These are phyloP conservation scores for Aspergillus eucalypticola DNA, from an alignment of 2,329 filamentous ascomycete genomes.

Conservation along the genomic window DNA sequence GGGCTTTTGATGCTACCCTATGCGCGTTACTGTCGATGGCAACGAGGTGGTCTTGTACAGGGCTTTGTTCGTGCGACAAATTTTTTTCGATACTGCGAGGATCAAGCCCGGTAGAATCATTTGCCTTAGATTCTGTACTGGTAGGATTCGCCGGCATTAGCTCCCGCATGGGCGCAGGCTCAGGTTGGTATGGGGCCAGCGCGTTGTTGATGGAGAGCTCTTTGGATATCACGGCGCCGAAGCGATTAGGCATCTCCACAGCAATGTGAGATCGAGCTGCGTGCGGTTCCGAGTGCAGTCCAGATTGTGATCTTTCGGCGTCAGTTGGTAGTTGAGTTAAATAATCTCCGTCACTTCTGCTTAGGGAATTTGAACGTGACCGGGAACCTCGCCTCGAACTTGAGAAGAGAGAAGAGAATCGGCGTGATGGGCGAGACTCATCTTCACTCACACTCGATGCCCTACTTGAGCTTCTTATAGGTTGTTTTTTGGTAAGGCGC, in stretches of 20 bases:
- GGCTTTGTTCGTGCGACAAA: conserved; percentile 15
- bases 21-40: conserved; percentile 1
- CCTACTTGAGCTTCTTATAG: conserved; percentile 30
- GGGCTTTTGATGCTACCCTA: not conserved
- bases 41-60: not conserved
- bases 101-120: not conserved
- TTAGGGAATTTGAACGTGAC: conserved; percentile 29
- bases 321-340: not conserved
- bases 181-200: conserved; percentile 15
- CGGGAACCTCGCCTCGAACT: conserved; percentile 29
- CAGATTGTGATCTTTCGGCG: conserved; percentile 4
- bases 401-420: conserved; percentile 32
- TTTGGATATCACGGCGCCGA: conserved; percentile 33
- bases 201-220: conserved; percentile 28
- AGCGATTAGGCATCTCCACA: conserved; percentile 30
- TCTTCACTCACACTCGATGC: conserved; percentile 34
- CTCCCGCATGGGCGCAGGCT: conserved; percentile 15
- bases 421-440: conserved; percentile 25
- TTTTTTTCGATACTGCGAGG: conserved; percentile 15
- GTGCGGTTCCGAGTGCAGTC: conserved; percentile 6
- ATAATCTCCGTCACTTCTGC: conserved; percentile 19
- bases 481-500: conserved; percentile 40
- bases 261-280: conserved; percentile 24
- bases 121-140: conserved; percentile 18
- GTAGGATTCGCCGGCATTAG: conserved; percentile 21